Percentiles rank a stretch among this genome's conserved stretches.
phyloP scores from a whole-genome alignment of 2,329 filamentous ascomycete genomes.

The Aspergillus piperis region DNA sequence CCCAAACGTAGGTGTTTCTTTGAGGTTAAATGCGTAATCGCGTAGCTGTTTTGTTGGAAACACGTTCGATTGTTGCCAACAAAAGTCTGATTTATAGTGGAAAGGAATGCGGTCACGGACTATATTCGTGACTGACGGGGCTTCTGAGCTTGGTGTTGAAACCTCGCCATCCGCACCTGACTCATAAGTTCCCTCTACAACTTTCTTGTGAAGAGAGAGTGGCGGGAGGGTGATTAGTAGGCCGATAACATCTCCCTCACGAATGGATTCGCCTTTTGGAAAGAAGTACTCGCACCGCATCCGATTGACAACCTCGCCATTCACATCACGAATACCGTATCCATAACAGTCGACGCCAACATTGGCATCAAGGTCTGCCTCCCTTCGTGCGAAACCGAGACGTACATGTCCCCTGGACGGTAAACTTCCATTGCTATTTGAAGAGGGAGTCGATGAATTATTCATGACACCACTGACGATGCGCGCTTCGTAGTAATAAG shows the following conservation, averaged over 20 bases:
- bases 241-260: constrained; percentile 90
- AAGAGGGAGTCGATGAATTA: constrained; percentile 22
- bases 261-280: constrained; percentile 72
- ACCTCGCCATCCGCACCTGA: constrained; percentile 68
- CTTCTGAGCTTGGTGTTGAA: constrained; percentile 31
- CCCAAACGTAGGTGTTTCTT: constrained; percentile 48
- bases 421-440: constrained; percentile 24
- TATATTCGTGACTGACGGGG: constrained; percentile 71
- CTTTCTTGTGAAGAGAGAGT: constrained; percentile 79
- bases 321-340: constrained; percentile 86
- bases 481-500: constrained; percentile 93
- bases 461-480: constrained; percentile 68
- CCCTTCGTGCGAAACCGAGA: constrained; percentile 50
- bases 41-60: constrained; percentile 86
- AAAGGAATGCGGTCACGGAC: constrained; percentile 95
- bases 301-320: constrained; percentile 89
- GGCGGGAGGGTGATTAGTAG: constrained; percentile 89
- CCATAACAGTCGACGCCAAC: constrained; percentile 94
- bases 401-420: constrained; percentile 48
- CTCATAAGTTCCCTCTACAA: constrained; percentile 85
- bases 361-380: constrained; percentile 51
- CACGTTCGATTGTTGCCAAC: constrained; percentile 70
- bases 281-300: constrained; percentile 92
- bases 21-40: constrained; percentile 57
- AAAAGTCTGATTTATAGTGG: constrained; percentile 87